Evolutionary conservation across 352 stramenopile species (phyloP).

Genomic region (Pythium plurisporium): DNA sequence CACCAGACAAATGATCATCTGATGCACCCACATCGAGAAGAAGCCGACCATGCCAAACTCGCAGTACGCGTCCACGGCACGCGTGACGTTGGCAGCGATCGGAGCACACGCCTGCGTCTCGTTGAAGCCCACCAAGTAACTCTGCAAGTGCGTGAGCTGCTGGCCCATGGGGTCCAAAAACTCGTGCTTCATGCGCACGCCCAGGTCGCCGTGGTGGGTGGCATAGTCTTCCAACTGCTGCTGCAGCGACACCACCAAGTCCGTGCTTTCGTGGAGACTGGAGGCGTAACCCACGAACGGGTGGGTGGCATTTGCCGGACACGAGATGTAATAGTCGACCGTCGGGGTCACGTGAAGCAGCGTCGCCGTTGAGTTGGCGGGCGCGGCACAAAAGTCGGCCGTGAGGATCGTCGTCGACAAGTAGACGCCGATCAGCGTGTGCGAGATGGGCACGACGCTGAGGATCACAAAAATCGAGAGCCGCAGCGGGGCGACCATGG

Average conservation of each 20-base stretch:
- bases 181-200: constrained; percentile 59
- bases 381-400: constrained; percentile 72
- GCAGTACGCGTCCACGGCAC: constrained; percentile 58
- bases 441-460: constrained; percentile 71
- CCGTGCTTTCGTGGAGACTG: constrained; percentile 31
- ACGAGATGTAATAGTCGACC: constrained; percentile 63
- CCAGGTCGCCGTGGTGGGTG: constrained; percentile 38
- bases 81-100: constrained; percentile 37
- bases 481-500: constrained; percentile 65
- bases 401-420: constrained; percentile 77
- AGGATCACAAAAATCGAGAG: constrained; percentile 75
- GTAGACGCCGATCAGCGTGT: constrained; percentile 77
- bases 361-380: constrained; percentile 53
- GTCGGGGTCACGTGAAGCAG: constrained; percentile 48
- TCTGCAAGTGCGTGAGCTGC: constrained; percentile 34
- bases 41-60: constrained; percentile 80
- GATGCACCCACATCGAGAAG: constrained; percentile 84
- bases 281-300: constrained; percentile 34
- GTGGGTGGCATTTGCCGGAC: constrained; percentile 43
- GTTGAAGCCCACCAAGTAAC: constrained; percentile 31
- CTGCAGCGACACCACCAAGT: constrained; percentile 33
- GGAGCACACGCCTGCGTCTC: constrained; percentile 44
- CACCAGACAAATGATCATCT: constrained; percentile 74
- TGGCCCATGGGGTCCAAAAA: constrained; percentile 68
- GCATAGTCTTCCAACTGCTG: constrained; percentile 50